Evolutionary conservation across 1,139 yeast genomes (phyloP).

Genomic region (Hanseniaspora uvarum): DNA sequence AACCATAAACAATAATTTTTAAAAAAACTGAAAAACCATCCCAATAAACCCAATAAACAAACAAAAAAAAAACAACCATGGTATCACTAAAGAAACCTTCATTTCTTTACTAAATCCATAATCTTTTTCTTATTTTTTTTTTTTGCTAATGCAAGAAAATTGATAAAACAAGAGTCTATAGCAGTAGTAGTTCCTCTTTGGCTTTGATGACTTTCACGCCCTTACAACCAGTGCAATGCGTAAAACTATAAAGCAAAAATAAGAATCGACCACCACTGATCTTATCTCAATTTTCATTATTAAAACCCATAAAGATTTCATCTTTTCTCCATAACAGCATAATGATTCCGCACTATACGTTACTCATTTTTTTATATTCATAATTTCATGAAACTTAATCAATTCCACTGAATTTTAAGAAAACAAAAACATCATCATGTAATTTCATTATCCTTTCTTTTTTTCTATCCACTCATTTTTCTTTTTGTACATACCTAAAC

Average conservation of each 20-base stretch:
- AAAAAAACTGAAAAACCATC: background rate
- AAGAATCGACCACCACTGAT: background rate
- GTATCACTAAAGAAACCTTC: background rate
- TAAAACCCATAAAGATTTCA: background rate
- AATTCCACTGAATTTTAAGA: background rate
- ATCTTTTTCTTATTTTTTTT: background rate
- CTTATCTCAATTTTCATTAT: background rate
- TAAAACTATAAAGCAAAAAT: background rate
- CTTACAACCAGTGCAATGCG: background rate
- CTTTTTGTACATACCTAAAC: constrained; percentile 77
- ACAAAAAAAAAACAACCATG: background rate
- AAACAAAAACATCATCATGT: background rate
- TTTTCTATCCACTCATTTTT: background rate
- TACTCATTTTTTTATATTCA: background rate
- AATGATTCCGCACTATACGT: constrained; percentile 1
- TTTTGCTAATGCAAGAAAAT: background rate
- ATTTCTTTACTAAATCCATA: background rate
- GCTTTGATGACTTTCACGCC: background rate
- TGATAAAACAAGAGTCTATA: background rate
- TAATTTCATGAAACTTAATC: background rate
- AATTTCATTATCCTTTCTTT: background rate
- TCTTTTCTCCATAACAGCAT: background rate
- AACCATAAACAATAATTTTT: background rate
- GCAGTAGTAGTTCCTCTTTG: background rate
- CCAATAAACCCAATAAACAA: constrained; percentile 1